Conservation (phyloP, 2,329 filamentous ascomycete species). For the Penicillium capsulatum region DNA sequence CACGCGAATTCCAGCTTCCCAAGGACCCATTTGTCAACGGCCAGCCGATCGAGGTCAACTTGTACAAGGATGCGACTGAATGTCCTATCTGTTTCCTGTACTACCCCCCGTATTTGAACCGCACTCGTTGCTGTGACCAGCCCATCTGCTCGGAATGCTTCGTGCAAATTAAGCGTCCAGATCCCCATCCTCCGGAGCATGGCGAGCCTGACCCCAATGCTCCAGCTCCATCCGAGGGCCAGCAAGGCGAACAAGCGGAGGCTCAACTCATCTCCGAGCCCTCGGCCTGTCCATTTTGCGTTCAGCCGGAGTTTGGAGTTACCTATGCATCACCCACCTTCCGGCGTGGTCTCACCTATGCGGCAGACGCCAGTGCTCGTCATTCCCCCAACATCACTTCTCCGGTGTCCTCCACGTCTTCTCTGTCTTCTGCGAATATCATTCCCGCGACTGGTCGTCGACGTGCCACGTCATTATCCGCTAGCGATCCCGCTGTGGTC, state of each 20-base stretch:
- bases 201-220: constrained; percentile 46
- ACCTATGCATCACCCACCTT: constrained; percentile 89
- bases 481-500: constrained; percentile 77
- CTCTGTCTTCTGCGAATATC: constrained; percentile 58
- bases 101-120: constrained; percentile 91
- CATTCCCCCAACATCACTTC: constrained; percentile 55
- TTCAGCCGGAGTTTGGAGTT: constrained; percentile 92
- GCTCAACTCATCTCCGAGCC: constrained; percentile 80
- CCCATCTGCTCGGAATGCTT: constrained; percentile 98
- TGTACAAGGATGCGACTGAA: constrained; percentile 87
- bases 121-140: constrained; percentile 91
- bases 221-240: constrained; percentile 28
- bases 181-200: constrained; percentile 85
- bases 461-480: constrained; percentile 68
- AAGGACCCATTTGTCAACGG: constrained; percentile 87
- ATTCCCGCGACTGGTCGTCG: constrained; percentile 45
- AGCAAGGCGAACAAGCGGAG: constrained; percentile 45
- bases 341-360: constrained; percentile 73
- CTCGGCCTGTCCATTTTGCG: constrained; percentile 89
- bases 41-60: constrained; percentile 84
- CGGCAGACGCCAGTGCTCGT: constrained; percentile 49
- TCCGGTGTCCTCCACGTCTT: constrained; percentile 83
- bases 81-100: constrained; percentile 97
- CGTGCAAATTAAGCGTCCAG: constrained; percentile 93
- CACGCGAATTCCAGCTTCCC: constrained; percentile 74